These are phyloP conservation scores for Phytophthora boehmeriae DNA, from an alignment of 352 stramenopile species.

Conservation along the genomic window DNA sequence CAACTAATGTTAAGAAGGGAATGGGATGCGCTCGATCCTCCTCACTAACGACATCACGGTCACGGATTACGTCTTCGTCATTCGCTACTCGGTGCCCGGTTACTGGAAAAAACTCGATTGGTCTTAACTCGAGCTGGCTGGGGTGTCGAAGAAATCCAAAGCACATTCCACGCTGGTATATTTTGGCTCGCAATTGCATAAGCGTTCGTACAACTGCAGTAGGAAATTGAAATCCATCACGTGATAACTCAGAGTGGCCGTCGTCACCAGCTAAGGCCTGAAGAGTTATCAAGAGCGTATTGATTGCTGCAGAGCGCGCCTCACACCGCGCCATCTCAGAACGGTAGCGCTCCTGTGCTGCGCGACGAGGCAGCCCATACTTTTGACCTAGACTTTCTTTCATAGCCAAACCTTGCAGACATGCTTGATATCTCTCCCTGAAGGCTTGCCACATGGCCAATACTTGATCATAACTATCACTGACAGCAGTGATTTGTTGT, in stretches of 20 bases:
- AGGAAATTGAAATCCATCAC: constrained; percentile 12
- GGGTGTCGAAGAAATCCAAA: constrained; percentile 63
- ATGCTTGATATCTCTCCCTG: constrained; percentile 72
- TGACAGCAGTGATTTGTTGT: constrained; percentile 43
- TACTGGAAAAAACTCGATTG: constrained; percentile 37
- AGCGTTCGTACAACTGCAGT: constrained; percentile 39
- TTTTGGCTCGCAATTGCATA: constrained; percentile 59
- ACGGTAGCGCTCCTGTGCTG: constrained; percentile 83
- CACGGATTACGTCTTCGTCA: constrained; percentile 30
- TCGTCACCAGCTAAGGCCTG: constrained; percentile 35
- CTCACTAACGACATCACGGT: constrained; percentile 54
- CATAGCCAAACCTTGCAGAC: constrained; percentile 83
- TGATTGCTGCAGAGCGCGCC: constrained; percentile 60
- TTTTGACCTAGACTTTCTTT: constrained; percentile 90
- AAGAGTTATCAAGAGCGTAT: constrained; percentile 65
- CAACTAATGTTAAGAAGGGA: constrained; percentile 58
- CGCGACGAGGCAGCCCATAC: constrained; percentile 84
- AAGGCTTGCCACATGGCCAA: constrained; percentile 54
- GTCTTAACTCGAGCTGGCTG: constrained; percentile 50
- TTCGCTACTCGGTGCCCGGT: constrained; percentile 12
- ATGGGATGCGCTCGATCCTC: constrained; percentile 27
- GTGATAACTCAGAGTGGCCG: background rate
- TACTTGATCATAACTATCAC: constrained; percentile 34
- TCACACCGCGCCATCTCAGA: constrained; percentile 86
- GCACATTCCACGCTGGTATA: constrained; percentile 68